phyloP scores from a whole-genome alignment of 164 flowering plant species.

The Liriodendron chinense region DNA sequence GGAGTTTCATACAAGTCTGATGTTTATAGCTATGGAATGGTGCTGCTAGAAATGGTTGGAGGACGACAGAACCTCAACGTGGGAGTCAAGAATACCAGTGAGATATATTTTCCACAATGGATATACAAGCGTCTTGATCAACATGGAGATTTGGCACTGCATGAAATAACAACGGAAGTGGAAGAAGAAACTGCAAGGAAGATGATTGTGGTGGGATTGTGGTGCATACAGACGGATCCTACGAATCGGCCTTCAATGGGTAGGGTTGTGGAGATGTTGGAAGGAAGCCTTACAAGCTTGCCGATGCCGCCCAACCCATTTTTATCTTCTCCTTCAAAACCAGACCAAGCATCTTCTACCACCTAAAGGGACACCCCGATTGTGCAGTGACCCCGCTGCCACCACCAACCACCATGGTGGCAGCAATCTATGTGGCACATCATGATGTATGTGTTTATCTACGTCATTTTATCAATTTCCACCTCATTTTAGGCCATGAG shows the following conservation, averaged over 20 bases:
- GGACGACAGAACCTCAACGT: neutral
- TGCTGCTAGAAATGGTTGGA: conserved; percentile 13
- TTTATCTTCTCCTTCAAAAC: neutral
- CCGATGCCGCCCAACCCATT: neutral
- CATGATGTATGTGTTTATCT: too few species aligned
- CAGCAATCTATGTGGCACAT: too few species aligned
- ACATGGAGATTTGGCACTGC: neutral
- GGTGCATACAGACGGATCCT: conserved; percentile 14
- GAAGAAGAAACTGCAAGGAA: neutral
- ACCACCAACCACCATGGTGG: too few species aligned
- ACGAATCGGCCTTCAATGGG: neutral
- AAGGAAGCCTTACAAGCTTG: neutral
- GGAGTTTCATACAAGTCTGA: conserved; percentile 6
- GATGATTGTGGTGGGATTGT: conserved; percentile 4
- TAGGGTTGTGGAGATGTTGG: conserved; percentile 6
- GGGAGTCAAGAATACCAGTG: neutral
- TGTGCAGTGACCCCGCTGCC: too few species aligned
- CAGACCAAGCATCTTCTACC: too few species aligned
- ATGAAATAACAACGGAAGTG: neutral
- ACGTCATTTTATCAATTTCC: too few species aligned
- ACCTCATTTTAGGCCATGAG: too few species aligned
- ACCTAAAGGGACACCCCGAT: too few species aligned
- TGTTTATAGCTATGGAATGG: conserved; percentile 14
- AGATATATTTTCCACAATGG: conserved; percentile 13
- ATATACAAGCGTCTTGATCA: conserved; percentile 2